Percentiles rank a stretch among this genome's conserved stretches.
Evolutionary conservation across 2,329 filamentous ascomycete species (phyloP).

Genomic region (Penicillium paneum): DNA sequence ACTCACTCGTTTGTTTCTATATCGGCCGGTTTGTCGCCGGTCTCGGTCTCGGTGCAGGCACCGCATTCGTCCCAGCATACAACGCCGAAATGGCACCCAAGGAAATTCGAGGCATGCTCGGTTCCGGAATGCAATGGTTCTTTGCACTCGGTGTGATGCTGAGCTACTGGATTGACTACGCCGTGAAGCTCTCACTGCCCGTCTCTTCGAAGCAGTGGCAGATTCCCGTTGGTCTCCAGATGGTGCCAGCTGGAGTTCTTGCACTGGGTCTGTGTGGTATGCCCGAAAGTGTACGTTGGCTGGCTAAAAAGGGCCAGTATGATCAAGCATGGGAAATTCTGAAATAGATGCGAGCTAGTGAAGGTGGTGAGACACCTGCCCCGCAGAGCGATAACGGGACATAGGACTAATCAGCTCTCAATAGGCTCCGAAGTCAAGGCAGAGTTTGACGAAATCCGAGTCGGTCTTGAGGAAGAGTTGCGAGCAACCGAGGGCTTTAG

Average conservation of each 20-base stretch:
- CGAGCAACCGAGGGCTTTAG: slow-evolving; percentile 46
- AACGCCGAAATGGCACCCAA: slow-evolving; percentile 45
- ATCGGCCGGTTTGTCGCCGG: slow-evolving; percentile 48
- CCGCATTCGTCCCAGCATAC: slow-evolving; percentile 42
- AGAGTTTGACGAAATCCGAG: slow-evolving; percentile 40
- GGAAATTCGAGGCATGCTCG: slow-evolving; percentile 41
- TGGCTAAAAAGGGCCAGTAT: slow-evolving; percentile 47
- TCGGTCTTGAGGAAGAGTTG: slow-evolving; percentile 25
- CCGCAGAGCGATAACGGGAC: neutral
- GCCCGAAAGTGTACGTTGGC: slow-evolving; percentile 50
- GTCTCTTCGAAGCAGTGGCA: slow-evolving; percentile 50
- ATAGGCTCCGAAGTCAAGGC: slow-evolving; percentile 44
- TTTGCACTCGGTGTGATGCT: slow-evolving; percentile 38
- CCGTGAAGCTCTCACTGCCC: slow-evolving; percentile 40
- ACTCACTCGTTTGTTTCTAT: slow-evolving; percentile 47
- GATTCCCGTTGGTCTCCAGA: slow-evolving; percentile 47
- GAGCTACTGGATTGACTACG: slow-evolving; percentile 51
- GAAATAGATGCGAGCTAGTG: slow-evolving; percentile 47
- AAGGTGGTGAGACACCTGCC: slow-evolving; percentile 22
- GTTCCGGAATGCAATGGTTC: slow-evolving; percentile 37
- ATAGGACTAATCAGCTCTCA: slow-evolving; percentile 10
- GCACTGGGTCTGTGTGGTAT: slow-evolving; percentile 49
- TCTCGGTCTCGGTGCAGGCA: slow-evolving; percentile 47
- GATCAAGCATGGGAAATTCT: slow-evolving; percentile 50
- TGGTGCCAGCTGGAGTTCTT: slow-evolving; percentile 49